These are phyloP conservation scores for Phialemoniopsis sp. DNA, from an alignment of 2,329 filamentous ascomycete genomes.

Conservation along the genomic window DNA sequence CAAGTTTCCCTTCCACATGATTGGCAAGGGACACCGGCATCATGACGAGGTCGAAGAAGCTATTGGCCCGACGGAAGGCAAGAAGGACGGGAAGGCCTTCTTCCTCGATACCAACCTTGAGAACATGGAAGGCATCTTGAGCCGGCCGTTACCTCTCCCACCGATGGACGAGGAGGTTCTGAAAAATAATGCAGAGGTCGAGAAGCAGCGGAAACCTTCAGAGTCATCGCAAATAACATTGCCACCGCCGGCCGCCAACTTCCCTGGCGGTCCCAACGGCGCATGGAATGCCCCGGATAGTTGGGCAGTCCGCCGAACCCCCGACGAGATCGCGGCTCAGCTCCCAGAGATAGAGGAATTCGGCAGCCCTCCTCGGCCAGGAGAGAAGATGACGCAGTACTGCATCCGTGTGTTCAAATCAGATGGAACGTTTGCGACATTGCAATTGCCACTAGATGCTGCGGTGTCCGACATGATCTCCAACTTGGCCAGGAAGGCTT, in stretches of 20 bases:
- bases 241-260: neutral
- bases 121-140: conserved; percentile 88
- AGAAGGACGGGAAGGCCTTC: conserved; percentile 63
- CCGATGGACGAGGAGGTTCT: conserved; percentile 60
- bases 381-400: conserved; percentile 73
- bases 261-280: conserved; percentile 38
- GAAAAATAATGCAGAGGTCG: conserved; percentile 33
- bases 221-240: too few species aligned
- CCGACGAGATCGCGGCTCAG: conserved; percentile 57
- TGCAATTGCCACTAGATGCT: conserved; percentile 79
- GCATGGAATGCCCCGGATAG: conserved; percentile 94
- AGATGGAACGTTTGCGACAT: conserved; percentile 89
- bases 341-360: conserved; percentile 63
- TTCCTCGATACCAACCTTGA: conserved; percentile 82
- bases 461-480: conserved; percentile 82
- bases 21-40: conserved; percentile 38
- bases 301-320: conserved; percentile 81
- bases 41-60: conserved; percentile 54
- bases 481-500: conserved; percentile 93
- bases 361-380: conserved; percentile 61
- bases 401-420: conserved; percentile 94
- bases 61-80: conserved; percentile 57
- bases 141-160: conserved; percentile 64
- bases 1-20: conserved; percentile 60
- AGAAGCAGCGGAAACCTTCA: conserved; percentile 17